Evolutionary conservation across 495 filamentous ascomycete species (phyloP).

Genomic region (Aspergillus biplanus): DNA sequence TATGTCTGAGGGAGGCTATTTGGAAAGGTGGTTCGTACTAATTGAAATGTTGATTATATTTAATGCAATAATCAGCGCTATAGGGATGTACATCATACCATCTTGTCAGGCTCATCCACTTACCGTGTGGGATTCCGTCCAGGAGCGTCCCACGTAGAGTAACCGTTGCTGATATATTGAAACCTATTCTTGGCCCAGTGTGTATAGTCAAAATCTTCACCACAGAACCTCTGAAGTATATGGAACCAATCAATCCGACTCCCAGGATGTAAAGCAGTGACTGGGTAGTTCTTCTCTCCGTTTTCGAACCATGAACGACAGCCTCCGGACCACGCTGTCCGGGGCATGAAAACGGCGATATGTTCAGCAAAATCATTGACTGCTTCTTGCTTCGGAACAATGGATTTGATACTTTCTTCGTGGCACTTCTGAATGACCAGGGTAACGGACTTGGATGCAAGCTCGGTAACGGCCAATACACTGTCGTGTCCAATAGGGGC

Average conservation of each 20-base stretch:
- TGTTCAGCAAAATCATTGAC: slow-evolving; percentile 44
- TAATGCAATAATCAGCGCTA: too few relatives aligned
- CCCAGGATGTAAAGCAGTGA: slow-evolving; percentile 32
- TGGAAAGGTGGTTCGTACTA: too few relatives aligned
- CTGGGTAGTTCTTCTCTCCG: slow-evolving; percentile 15
- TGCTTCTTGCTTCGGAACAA: slow-evolving; percentile 27
- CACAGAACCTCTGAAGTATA: slow-evolving; percentile 45
- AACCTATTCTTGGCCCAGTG: slow-evolving; percentile 27
- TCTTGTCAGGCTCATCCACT: too few relatives aligned
- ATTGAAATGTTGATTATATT: too few relatives aligned
- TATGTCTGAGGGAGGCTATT: too few relatives aligned
- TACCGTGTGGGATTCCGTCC: too few relatives aligned
- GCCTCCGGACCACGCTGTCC: slow-evolving; percentile 42
- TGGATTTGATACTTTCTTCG: slow-evolving; percentile 29
- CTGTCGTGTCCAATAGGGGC: slow-evolving; percentile 41
- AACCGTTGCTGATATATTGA: slow-evolving; percentile 31
- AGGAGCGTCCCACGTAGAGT: slow-evolving; percentile 27
- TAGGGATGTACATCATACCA: too few relatives aligned
- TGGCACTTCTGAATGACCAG: slow-evolving; percentile 39
- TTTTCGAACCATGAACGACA: slow-evolving; percentile 50
- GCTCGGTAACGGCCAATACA: slow-evolving; percentile 39
- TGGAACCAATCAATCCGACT: slow-evolving; percentile 55
- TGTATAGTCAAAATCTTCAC: slow-evolving; percentile 51
- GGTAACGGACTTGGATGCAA: slow-evolving; percentile 43
- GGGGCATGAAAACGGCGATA: slow-evolving; percentile 36